Evolutionary conservation across 148 eudicot genomes (phyloP).

Genomic region (Fallopia convolvulus): DNA sequence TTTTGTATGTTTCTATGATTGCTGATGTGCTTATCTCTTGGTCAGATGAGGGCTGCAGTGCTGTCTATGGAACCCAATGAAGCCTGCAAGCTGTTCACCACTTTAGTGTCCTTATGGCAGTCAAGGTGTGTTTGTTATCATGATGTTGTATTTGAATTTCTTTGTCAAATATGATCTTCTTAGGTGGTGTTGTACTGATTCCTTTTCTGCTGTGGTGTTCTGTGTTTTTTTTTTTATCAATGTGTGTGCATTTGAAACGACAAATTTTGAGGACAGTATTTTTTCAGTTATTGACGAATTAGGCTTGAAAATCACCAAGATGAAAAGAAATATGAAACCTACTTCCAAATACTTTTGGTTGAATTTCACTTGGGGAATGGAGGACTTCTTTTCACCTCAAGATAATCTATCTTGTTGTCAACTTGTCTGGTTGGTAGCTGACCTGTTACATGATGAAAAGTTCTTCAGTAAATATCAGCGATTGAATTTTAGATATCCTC

Average conservation of each 20-base stretch:
- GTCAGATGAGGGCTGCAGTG: conserved; percentile 61
- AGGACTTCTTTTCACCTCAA: too few relatives aligned
- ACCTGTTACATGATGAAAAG: too few relatives aligned
- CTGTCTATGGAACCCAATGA: conserved; percentile 53
- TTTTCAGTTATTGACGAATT: background rate
- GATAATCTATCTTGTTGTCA: too few relatives aligned
- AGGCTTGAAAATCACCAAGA: background rate
- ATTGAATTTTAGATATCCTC: too few relatives aligned
- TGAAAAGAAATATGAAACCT: background rate
- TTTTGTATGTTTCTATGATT: background rate
- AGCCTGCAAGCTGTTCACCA: conserved; percentile 43
- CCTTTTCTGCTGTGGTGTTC: background rate
- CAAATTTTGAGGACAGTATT: background rate
- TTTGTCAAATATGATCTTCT: background rate
- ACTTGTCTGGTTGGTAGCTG: too few relatives aligned
- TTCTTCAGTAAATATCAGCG: too few relatives aligned
- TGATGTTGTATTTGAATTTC: background rate
- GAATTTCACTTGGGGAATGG: too few relatives aligned
- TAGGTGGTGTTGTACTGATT: background rate
- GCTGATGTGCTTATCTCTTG: conserved; percentile 4
- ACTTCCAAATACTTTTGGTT: background rate
- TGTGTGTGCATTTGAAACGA: background rate
- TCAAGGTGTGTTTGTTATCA: conserved; percentile 48
- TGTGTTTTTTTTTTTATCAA: background rate
- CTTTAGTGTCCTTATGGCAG: conserved; percentile 61